These are phyloP conservation scores for Acacia acuminata DNA, from an alignment of 306 rosid species.

Conservation along the genomic window DNA sequence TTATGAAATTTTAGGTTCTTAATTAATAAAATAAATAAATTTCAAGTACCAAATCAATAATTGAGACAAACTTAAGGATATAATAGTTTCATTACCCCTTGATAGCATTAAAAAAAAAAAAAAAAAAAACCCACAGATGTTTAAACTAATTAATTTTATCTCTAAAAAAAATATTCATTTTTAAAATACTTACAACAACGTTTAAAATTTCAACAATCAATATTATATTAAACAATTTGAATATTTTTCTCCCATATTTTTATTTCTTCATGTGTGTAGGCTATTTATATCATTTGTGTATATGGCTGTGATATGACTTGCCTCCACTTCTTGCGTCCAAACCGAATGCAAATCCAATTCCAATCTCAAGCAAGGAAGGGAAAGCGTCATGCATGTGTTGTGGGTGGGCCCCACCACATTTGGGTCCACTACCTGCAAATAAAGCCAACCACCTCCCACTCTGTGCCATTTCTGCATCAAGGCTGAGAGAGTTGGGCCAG, in stretches of 20 bases:
- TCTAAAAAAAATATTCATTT: not conserved
- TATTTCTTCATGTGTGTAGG: not conserved
- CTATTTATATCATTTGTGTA: too few relatives aligned
- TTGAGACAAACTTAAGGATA: too few relatives aligned
- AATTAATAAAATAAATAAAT: too few relatives aligned
- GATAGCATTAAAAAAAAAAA: too few relatives aligned
- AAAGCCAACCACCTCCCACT: slow-evolving; percentile 26
- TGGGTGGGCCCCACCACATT: slow-evolving; percentile 20
- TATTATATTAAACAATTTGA: too few relatives aligned
- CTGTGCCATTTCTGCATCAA: slow-evolving; percentile 20
- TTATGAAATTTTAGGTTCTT: too few relatives aligned
- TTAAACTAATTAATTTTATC: too few relatives aligned
- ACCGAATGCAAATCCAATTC: not conserved
- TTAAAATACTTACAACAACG: too few relatives aligned
- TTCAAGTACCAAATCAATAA: too few relatives aligned
- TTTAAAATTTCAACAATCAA: not conserved
- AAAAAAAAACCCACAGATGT: too few relatives aligned
- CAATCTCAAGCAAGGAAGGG: not conserved
- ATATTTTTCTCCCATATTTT: not conserved
- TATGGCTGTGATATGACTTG: not conserved
- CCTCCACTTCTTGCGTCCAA: not conserved
- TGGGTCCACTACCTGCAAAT: not conserved
- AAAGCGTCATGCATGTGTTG: slow-evolving; percentile 5
- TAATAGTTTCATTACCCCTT: too few relatives aligned
- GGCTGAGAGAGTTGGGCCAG: slow-evolving; percentile 54